Percentiles rank a stretch among this genome's conserved stretches.
phyloP scores from a whole-genome alignment of 768 basidiomycete species.

The Leccinum subtestaceum region DNA sequence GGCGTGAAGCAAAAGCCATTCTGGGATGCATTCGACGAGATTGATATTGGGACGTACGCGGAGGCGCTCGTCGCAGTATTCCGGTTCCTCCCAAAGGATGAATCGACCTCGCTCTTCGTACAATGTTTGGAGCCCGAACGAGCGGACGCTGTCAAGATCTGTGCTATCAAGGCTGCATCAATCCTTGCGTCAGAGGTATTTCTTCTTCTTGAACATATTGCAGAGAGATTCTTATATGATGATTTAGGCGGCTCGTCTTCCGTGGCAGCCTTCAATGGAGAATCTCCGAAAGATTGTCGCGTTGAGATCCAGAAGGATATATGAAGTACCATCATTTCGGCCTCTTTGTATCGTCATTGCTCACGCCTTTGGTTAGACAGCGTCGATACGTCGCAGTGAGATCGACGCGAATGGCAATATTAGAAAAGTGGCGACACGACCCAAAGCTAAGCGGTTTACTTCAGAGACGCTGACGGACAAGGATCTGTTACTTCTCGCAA shows the following conservation, averaged over 20 bases:
- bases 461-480: conserved; percentile 62
- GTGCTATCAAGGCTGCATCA: conserved; percentile 69
- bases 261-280: conserved; percentile 55
- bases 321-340: conserved; percentile 43
- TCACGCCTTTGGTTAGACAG: conserved; percentile 37
- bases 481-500: conserved; percentile 66
- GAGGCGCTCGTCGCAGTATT: conserved; percentile 73
- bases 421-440: conserved; percentile 52
- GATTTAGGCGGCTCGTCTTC: conserved; percentile 48
- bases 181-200: conserved; percentile 66
- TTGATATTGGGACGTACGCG: conserved; percentile 72
- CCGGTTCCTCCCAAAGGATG: conserved; percentile 64
- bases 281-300: conserved; percentile 45
- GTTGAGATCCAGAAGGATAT: conserved; percentile 51
- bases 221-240: conserved; percentile 9
- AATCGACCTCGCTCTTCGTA: conserved; percentile 57
- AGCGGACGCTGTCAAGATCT: conserved; percentile 77
- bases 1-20: conserved; percentile 53
- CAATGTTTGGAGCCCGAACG: conserved; percentile 72
- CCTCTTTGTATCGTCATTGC: conserved; percentile 3
- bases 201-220: background rate
- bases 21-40: conserved; percentile 68
- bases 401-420: conserved; percentile 54
- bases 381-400: conserved; percentile 56
- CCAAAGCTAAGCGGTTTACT: conserved; percentile 57